Conservation (phyloP, 2,329 filamentous ascomycete species). For the Thielaviopsis cerberus region DNA sequence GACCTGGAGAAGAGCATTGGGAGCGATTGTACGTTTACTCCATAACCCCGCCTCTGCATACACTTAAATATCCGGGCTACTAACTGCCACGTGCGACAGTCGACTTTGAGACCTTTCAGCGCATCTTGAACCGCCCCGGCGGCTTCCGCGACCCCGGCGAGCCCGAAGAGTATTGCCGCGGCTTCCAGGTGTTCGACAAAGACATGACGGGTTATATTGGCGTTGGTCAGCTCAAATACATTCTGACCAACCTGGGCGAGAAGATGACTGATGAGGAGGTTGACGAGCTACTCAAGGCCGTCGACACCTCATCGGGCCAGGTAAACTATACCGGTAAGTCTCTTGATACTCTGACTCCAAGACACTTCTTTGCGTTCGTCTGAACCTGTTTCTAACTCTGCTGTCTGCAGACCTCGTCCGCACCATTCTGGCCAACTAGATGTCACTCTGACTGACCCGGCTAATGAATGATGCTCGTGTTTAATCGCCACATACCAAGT, state of each 20-base stretch:
- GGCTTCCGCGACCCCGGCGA: conserved; percentile 97
- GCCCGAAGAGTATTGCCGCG: conserved; percentile 93
- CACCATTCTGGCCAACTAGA: conserved; percentile 68
- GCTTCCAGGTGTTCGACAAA: conserved; percentile 99
- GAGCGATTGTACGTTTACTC: conserved; percentile 58
- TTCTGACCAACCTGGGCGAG: conserved; percentile 92
- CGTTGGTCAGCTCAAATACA: conserved; percentile 93
- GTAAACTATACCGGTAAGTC: conserved; percentile 83
- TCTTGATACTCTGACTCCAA: neutral
- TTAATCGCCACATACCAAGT: neutral
- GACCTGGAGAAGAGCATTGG: conserved; percentile 84
- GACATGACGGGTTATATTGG: conserved; percentile 97
- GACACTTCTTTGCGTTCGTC: neutral
- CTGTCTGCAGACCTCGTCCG: conserved; percentile 52
- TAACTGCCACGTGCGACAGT: conserved; percentile 35
- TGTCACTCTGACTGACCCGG: conserved; percentile 10
- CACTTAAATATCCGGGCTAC: neutral
- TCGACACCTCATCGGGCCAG: conserved; percentile 88
- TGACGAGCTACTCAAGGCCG: conserved; percentile 93
- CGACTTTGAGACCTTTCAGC: conserved; percentile 93
- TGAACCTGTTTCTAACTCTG: conserved; percentile 4
- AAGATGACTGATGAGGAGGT: conserved; percentile 99
- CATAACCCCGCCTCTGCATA: neutral
- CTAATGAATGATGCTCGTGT: conserved; percentile 6
- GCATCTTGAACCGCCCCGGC: conserved; percentile 88